These are phyloP conservation scores for Simplicillium sp. DNA, from an alignment of 2,329 filamentous ascomycete genomes.

Conservation along the genomic window DNA sequence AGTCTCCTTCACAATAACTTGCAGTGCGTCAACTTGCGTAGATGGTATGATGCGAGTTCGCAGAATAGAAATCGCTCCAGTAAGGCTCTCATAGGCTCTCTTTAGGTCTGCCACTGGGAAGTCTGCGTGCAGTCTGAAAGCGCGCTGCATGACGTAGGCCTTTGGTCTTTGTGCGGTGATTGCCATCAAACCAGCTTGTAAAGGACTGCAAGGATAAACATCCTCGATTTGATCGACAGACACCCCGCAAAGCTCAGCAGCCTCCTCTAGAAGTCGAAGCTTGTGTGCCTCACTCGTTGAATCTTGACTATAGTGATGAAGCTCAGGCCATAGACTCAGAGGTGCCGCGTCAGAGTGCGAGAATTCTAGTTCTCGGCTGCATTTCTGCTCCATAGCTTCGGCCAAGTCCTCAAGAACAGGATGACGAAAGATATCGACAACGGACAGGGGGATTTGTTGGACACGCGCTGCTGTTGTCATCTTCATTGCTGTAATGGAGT, in stretches of 20 bases:
- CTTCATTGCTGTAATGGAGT: slow-evolving; percentile 12
- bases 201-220: slow-evolving; percentile 6
- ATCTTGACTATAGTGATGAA: too few relatives aligned
- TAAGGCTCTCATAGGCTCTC: slow-evolving; percentile 1
- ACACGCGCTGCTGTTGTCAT: slow-evolving; percentile 5
- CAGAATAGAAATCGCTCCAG: neutral
- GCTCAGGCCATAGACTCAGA: too few relatives aligned
- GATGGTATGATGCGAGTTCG: slow-evolving; percentile 6
- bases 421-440: neutral
- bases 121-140: slow-evolving; percentile 1
- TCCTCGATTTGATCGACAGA: neutral
- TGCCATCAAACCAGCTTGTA: slow-evolving; percentile 7
- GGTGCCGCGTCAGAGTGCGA: too few relatives aligned
- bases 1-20: slow-evolving; percentile 2
- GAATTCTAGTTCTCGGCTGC: too few relatives aligned
- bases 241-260: neutral
- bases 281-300: too few relatives aligned
- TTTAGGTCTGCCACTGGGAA: slow-evolving; percentile 3
- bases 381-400: too few relatives aligned
- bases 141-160: slow-evolving; percentile 4
- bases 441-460: neutral
- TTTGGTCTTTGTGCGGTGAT: slow-evolving; percentile 4
- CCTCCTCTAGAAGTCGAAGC: slow-evolving; percentile 12
- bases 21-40: slow-evolving; percentile 1
- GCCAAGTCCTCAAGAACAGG: neutral